Evolutionary conservation across 306 rosid genomes (phyloP).

Genomic region (Rubus parviflorus): DNA sequence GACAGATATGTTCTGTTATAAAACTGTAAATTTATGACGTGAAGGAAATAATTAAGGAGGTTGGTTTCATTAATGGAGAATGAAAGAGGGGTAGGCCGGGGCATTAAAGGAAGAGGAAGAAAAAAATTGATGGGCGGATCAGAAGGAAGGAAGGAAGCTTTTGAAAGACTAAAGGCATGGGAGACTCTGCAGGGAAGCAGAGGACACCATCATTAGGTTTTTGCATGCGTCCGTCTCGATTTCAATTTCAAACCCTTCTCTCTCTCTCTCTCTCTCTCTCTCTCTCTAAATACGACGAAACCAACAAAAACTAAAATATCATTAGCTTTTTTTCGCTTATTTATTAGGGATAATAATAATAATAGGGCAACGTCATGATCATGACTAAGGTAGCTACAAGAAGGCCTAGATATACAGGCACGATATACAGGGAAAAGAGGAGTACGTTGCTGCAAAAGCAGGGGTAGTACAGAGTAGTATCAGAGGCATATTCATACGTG

Average conservation of each 20-base stretch:
- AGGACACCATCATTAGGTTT: constrained; percentile 79
- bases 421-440: background rate
- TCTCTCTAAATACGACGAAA: too few species aligned
- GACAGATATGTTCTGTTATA: too few species aligned
- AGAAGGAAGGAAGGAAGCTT: constrained; percentile 40
- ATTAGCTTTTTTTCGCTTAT: too few species aligned
- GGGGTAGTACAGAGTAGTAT: constrained; percentile 1
- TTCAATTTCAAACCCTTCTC: constrained; percentile 18
- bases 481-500: constrained; percentile 9
- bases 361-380: too few species aligned
- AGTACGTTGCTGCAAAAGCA: background rate
- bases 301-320: too few species aligned
- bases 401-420: too few species aligned
- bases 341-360: too few species aligned
- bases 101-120: constrained; percentile 20
- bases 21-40: too few species aligned
- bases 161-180: constrained; percentile 57
- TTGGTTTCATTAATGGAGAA: too few species aligned
- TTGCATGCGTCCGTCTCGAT: constrained; percentile 91
- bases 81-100: constrained; percentile 12
- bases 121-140: constrained; percentile 28
- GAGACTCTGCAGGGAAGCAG: constrained; percentile 42
- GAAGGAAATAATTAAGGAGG: too few species aligned
- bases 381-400: too few species aligned
- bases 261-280: too few species aligned